Conservation (phyloP, 257 asterid genomes). For the Jacaranda copaia region DNA sequence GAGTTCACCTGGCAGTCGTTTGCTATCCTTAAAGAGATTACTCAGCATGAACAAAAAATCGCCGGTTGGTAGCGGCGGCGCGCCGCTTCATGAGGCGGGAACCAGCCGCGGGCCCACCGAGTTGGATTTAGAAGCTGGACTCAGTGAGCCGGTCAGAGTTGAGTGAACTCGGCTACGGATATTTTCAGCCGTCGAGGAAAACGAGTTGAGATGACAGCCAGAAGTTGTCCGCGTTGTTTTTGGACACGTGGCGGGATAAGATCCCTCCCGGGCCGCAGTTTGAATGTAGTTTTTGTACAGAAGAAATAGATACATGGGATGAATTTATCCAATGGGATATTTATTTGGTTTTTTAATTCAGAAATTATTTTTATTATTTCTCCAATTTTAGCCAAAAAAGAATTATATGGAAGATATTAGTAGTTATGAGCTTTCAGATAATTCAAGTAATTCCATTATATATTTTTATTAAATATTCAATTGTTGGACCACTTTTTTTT, state of each 20-base stretch:
- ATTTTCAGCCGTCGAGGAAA: neutral
- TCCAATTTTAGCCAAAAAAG: too few relatives aligned
- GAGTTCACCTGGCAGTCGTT: conserved; percentile 52
- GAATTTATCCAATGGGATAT: neutral
- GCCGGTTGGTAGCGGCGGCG: conserved; percentile 18
- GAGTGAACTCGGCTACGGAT: neutral
- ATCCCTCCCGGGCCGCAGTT: neutral
- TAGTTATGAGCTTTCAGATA: too few relatives aligned
- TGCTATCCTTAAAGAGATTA: conserved; percentile 53
- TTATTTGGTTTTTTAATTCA: neutral
- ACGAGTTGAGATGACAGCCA: neutral
- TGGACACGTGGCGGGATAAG: conserved; percentile 3
- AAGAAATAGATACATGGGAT: neutral
- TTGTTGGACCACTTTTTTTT: too few relatives aligned
- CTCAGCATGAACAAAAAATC: conserved; percentile 52
- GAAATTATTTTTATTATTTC: neutral
- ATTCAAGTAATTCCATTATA: too few relatives aligned
- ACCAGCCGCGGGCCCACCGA: conserved; percentile 41
- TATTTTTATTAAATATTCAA: too few relatives aligned
- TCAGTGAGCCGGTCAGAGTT: conserved; percentile 14
- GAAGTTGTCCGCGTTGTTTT: neutral
- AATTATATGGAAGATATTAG: too few relatives aligned
- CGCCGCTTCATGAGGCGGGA: conserved; percentile 31
- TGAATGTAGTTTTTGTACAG: neutral
- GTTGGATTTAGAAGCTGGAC: conserved; percentile 50